Conservation (phyloP, 768 basidiomycete genomes). For the Phlebiopsis flavidoalba region DNA sequence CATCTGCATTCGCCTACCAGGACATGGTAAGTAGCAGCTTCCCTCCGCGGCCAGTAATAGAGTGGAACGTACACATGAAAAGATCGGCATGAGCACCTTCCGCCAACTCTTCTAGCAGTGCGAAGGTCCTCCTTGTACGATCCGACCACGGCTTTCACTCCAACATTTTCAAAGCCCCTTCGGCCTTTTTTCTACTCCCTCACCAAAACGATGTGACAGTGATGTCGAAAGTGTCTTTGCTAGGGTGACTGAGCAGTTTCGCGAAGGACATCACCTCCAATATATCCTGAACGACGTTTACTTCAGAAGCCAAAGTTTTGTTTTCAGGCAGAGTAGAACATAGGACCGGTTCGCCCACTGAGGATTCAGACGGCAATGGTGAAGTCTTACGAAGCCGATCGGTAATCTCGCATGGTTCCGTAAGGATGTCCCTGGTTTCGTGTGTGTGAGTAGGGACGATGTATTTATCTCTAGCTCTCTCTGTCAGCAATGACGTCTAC, state of each 20-base stretch:
- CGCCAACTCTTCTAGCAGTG: slow-evolving; percentile 34
- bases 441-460: too few species aligned
- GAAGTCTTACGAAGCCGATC: slow-evolving; percentile 1
- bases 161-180: slow-evolving; percentile 16
- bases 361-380: slow-evolving; percentile 10
- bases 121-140: slow-evolving; percentile 25
- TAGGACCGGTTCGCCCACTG: slow-evolving; percentile 9
- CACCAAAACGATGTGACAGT: slow-evolving; percentile 43
- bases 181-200: slow-evolving; percentile 35
- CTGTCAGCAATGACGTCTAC: too few species aligned
- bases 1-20: slow-evolving; percentile 40
- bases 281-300: slow-evolving; percentile 38
- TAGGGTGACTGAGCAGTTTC: slow-evolving; percentile 40
- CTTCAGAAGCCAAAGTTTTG: not conserved
- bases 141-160: slow-evolving; percentile 19
- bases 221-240: slow-evolving; percentile 35
- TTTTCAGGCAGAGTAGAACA: not conserved
- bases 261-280: slow-evolving; percentile 50
- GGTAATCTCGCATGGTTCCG: not conserved
- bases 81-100: slow-evolving; percentile 37
- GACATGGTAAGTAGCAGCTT: not conserved
- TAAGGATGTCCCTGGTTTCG: too few species aligned
- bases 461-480: too few species aligned
- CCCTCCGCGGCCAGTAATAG: not conserved
- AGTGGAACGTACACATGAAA: slow-evolving; percentile 9